A percentile compares a stretch with the other conserved stretches of the same genome.
Conservation (phyloP, 345 rosid species). For the Cardiospermum halicacabum region DNA sequence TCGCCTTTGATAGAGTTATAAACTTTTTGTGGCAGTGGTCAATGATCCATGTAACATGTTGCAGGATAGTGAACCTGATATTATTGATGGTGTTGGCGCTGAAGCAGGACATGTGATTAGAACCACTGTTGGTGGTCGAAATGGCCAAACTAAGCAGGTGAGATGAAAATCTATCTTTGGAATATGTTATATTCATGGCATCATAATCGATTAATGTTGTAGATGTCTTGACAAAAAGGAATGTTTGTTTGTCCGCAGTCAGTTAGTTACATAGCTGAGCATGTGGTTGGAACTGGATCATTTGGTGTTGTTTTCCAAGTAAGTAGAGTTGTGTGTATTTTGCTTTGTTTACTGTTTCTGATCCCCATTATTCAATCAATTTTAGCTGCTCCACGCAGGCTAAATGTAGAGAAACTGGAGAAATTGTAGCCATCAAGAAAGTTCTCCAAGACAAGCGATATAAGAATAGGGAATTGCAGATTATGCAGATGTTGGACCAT, state of each 20-base stretch:
- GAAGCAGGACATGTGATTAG: slow-evolving; percentile 90
- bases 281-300: slow-evolving; percentile 95
- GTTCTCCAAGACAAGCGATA: slow-evolving; percentile 97
- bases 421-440: slow-evolving; percentile 92
- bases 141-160: slow-evolving; percentile 92
- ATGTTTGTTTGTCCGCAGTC: slow-evolving; percentile 46
- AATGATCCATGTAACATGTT: slow-evolving; percentile 12
- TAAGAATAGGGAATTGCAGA: slow-evolving; percentile 92
- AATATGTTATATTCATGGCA: not conserved
- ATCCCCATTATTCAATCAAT: not conserved
- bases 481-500: slow-evolving; percentile 89
- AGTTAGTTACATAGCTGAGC: slow-evolving; percentile 85
- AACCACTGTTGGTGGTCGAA: slow-evolving; percentile 85
- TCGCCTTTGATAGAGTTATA: not conserved
- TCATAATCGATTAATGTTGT: slow-evolving; percentile 2
- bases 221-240: slow-evolving; percentile 12
- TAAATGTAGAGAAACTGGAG: slow-evolving; percentile 95
- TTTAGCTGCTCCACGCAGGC: slow-evolving; percentile 55
- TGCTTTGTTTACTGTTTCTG: slow-evolving; percentile 8
- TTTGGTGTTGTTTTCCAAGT: slow-evolving; percentile 96
- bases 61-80: slow-evolving; percentile 93
- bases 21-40: not conserved
- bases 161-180: slow-evolving; percentile 11
- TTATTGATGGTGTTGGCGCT: slow-evolving; percentile 80
- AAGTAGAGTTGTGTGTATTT: slow-evolving; percentile 20